Percentiles rank a stretch among this genome's conserved stretches.
phyloP scores from a whole-genome alignment of 208 protist species.

The Herpetomonas tarakana region DNA sequence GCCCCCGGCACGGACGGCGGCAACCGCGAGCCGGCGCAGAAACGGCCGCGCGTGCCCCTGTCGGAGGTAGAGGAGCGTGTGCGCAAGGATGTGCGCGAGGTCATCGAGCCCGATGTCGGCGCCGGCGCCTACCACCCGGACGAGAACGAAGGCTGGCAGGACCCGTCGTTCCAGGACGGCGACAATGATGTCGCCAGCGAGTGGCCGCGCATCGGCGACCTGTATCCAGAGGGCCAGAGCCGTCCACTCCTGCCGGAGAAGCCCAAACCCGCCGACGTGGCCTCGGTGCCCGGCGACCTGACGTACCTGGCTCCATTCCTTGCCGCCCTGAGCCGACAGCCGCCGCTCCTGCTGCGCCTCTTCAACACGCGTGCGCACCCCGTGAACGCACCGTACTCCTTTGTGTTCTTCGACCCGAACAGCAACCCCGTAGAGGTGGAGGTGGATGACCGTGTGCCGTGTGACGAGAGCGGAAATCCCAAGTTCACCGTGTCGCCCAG shows the following conservation, averaged over 20 bases:
- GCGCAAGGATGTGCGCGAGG: background rate
- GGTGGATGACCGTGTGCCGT: constrained; percentile 84
- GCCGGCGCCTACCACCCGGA: constrained; percentile 37
- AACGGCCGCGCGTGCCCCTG: constrained; percentile 23
- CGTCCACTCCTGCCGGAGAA: constrained; percentile 32
- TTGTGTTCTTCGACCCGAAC: constrained; percentile 81
- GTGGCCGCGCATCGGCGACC: constrained; percentile 75
- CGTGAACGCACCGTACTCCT: constrained; percentile 74
- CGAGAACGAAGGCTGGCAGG: constrained; percentile 73
- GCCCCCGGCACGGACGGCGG: constrained; percentile 6
- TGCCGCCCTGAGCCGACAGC: constrained; percentile 56
- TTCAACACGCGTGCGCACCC: constrained; percentile 52
- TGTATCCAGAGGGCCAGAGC: constrained; percentile 62
- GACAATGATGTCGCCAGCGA: constrained; percentile 63
- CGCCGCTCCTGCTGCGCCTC: constrained; percentile 65
- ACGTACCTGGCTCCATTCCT: constrained; percentile 81
- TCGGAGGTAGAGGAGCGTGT: background rate
- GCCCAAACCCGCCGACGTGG: constrained; percentile 25
- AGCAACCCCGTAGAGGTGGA: constrained; percentile 78
- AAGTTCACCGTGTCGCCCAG: constrained; percentile 60
- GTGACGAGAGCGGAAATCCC: constrained; percentile 32
- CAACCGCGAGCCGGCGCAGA: constrained; percentile 24
- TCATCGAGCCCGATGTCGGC: constrained; percentile 13
- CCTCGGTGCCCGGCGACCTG: constrained; percentile 35
- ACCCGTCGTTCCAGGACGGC: constrained; percentile 68